Evolutionary conservation across 345 rosid genomes (phyloP).

Genomic region (Rhodomyrtus tomentosa): DNA sequence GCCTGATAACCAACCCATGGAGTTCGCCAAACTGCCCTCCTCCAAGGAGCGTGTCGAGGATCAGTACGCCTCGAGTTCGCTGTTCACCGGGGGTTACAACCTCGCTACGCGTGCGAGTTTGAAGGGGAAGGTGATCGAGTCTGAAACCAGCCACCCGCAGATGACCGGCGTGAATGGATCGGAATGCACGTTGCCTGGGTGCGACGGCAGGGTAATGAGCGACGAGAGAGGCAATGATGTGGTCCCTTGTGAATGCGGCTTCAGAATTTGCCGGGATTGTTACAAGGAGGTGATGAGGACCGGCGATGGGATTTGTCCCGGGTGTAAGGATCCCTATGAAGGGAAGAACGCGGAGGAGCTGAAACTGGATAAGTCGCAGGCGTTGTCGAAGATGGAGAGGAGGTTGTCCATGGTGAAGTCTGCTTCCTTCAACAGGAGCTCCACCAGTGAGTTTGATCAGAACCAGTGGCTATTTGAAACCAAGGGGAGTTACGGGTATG

Average conservation of each 20-base stretch:
- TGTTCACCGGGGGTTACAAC: slow-evolving; percentile 36
- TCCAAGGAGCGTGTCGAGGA: slow-evolving; percentile 2
- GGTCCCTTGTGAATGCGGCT: slow-evolving; percentile 36
- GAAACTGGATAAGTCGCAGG: not conserved
- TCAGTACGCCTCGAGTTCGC: slow-evolving; percentile 20
- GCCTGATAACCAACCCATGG: slow-evolving; percentile 41
- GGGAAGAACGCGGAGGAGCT: slow-evolving; percentile 8
- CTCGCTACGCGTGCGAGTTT: slow-evolving; percentile 19
- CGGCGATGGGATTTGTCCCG: slow-evolving; percentile 37
- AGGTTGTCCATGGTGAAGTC: slow-evolving; percentile 19
- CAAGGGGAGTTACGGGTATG: slow-evolving; percentile 34
- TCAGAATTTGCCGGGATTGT: slow-evolving; percentile 39
- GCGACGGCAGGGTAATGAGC: slow-evolving; percentile 22
- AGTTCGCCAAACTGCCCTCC: slow-evolving; percentile 7
- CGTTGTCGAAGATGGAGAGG: slow-evolving; percentile 8
- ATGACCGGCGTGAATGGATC: slow-evolving; percentile 13
- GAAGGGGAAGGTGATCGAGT: slow-evolving; percentile 23
- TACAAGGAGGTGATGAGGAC: slow-evolving; percentile 14
- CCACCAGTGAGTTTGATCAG: slow-evolving; percentile 21
- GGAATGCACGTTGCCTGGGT: slow-evolving; percentile 22
- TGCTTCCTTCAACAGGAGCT: not conserved
- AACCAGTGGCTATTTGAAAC: slow-evolving; percentile 31
- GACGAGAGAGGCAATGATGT: slow-evolving; percentile 16
- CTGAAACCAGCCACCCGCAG: slow-evolving; percentile 12
- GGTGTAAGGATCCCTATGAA: slow-evolving; percentile 33